Evolutionary conservation across 1,284 basidiomycete genomes (phyloP).

Genomic region (Boletus subluridellus): DNA sequence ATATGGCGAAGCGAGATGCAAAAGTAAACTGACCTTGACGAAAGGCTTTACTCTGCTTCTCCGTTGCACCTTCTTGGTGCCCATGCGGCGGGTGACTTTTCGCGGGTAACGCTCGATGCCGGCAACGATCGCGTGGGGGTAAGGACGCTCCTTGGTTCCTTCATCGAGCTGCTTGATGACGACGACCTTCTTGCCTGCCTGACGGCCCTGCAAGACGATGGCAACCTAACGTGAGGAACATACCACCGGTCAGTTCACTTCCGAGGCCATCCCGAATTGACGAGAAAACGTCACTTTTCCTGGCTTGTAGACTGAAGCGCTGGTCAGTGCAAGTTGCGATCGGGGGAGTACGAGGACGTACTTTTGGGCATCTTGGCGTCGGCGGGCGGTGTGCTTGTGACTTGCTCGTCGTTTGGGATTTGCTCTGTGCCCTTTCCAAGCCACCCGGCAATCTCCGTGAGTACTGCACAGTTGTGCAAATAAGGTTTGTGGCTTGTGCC

Average conservation of each 20-base stretch:
- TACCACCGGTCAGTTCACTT: slow-evolving; percentile 8
- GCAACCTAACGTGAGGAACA: slow-evolving; percentile 58
- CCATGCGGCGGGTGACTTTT: slow-evolving; percentile 96
- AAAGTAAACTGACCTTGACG: slow-evolving; percentile 75
- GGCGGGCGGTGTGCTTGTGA: slow-evolving; percentile 19
- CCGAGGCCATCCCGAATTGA: neutral
- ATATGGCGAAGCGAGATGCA: neutral
- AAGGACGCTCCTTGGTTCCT: slow-evolving; percentile 85
- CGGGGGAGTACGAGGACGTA: slow-evolving; percentile 5
- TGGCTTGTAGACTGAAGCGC: slow-evolving; percentile 83
- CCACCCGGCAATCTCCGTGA: slow-evolving; percentile 32
- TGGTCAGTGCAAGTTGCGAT: slow-evolving; percentile 29
- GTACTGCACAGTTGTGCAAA: slow-evolving; percentile 23
- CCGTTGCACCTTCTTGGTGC: slow-evolving; percentile 86
- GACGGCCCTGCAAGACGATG: slow-evolving; percentile 94
- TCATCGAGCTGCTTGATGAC: slow-evolving; percentile 88
- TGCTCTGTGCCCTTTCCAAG: slow-evolving; percentile 14
- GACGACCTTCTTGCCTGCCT: slow-evolving; percentile 92
- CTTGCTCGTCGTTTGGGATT: slow-evolving; percentile 12
- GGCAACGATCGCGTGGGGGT: slow-evolving; percentile 94
- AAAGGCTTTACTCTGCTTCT: slow-evolving; percentile 97
- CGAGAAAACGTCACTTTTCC: slow-evolving; percentile 70
- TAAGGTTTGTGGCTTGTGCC: slow-evolving; percentile 1
- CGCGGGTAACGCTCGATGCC: slow-evolving; percentile 94
- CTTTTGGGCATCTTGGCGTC: slow-evolving; percentile 38